Conservation (phyloP, 1,284 basidiomycete genomes). For the Wallemia hederae region DNA sequence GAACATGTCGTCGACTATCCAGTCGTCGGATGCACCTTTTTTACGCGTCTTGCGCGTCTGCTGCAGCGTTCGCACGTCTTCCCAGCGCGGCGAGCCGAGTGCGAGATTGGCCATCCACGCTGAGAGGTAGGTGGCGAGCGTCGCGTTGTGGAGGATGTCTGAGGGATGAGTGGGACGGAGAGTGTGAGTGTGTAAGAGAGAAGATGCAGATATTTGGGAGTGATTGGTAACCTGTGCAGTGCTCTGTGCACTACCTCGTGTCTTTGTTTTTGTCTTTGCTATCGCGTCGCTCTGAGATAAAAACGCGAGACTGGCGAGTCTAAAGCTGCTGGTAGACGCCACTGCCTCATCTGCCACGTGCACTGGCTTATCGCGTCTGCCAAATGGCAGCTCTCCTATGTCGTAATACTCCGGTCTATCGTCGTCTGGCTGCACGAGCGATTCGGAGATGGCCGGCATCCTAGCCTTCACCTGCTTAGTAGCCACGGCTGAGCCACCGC, state of each 20-base stretch:
- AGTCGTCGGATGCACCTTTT: conserved; percentile 8
- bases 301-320: not conserved
- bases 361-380: not conserved
- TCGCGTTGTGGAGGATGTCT: conserved; percentile 55
- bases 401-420: not conserved
- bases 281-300: too few species aligned
- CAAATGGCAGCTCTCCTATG: not conserved
- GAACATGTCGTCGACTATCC: conserved; percentile 17
- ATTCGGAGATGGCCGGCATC: not conserved
- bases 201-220: not conserved
- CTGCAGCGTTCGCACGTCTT: conserved; percentile 5
- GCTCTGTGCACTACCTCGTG: too few species aligned
- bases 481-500: not conserved
- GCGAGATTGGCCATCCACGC: conserved; percentile 49
- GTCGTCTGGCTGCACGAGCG: not conserved
- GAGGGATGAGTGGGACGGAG: conserved; percentile 37
- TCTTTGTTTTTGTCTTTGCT: too few species aligned
- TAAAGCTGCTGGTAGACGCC: not conserved
- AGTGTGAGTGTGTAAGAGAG: not conserved
- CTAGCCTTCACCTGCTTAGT: not conserved
- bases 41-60: conserved; percentile 3
- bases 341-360: not conserved
- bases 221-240: not conserved
- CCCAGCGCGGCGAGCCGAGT: conserved; percentile 19
- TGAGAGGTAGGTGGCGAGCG: conserved; percentile 38